Conservation (phyloP, 2,329 filamentous ascomycete genomes). For the Septoria petroselini region DNA sequence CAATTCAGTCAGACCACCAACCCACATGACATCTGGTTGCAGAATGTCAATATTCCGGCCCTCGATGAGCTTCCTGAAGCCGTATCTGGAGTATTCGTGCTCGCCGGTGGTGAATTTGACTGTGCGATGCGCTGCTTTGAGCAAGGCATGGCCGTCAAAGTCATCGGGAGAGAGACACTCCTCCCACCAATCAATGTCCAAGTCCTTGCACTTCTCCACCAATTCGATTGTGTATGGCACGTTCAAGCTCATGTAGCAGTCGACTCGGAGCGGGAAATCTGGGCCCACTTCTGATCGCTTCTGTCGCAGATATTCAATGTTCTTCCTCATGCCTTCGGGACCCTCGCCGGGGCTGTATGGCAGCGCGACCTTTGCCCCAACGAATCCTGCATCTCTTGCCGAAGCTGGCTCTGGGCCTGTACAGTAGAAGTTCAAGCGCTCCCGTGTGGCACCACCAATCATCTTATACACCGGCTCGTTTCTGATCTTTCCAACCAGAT, state of each 20-base stretch:
- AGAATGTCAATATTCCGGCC: slow-evolving; percentile 89
- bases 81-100: slow-evolving; percentile 91
- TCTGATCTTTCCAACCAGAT: slow-evolving; percentile 83
- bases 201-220: slow-evolving; percentile 74
- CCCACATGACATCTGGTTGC: slow-evolving; percentile 97
- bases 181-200: slow-evolving; percentile 97
- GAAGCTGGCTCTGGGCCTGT: slow-evolving; percentile 80
- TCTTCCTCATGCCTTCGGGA: slow-evolving; percentile 75
- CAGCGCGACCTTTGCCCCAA: slow-evolving; percentile 83
- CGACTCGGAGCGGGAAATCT: slow-evolving; percentile 89
- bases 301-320: slow-evolving; percentile 81
- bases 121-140: slow-evolving; percentile 86
- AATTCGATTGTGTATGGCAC: slow-evolving; percentile 91
- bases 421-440: slow-evolving; percentile 88
- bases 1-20: slow-evolving; percentile 87
- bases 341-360: slow-evolving; percentile 90
- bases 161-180: slow-evolving; percentile 90
- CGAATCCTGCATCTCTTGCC: slow-evolving; percentile 83
- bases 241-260: slow-evolving; percentile 96
- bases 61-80: slow-evolving; percentile 91
- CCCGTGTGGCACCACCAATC: slow-evolving; percentile 84
- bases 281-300: slow-evolving; percentile 82
- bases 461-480: slow-evolving; percentile 93
- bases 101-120: slow-evolving; percentile 95
- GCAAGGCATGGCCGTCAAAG: slow-evolving; percentile 81